Evolutionary conservation across 192 early-diverging fungal genomes (phyloP).

Genomic region (Podila minutissima): DNA sequence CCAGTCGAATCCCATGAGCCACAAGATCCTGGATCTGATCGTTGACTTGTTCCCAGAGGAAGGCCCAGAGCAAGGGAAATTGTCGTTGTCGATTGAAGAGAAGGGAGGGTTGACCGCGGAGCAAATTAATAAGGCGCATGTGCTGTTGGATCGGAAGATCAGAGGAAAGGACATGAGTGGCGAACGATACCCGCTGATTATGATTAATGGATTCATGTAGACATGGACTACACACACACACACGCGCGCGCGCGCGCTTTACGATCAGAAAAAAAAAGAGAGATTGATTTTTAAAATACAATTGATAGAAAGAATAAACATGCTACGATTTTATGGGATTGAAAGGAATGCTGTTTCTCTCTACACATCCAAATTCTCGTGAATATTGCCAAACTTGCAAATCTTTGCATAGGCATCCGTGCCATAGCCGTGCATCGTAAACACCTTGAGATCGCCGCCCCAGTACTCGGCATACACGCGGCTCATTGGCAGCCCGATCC

Average conservation of each 20-base stretch:
- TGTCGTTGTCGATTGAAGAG: constrained; percentile 1
- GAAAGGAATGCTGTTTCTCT: background rate
- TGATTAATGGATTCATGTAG: too few relatives aligned
- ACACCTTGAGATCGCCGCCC: constrained; percentile 86
- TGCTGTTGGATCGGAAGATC: background rate
- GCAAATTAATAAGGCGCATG: background rate
- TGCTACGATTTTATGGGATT: too few relatives aligned
- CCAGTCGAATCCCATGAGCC: background rate
- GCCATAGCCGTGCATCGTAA: constrained; percentile 88
- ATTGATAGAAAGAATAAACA: too few relatives aligned
- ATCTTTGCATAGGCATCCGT: constrained; percentile 92
- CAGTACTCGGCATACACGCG: constrained; percentile 95
- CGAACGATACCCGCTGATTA: too few relatives aligned
- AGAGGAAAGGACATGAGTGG: background rate
- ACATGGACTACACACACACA: too few relatives aligned
- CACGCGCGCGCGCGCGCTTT: too few relatives aligned
- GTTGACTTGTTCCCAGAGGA: background rate
- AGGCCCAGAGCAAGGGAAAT: background rate
- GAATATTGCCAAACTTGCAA: constrained; percentile 72
- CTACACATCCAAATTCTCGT: constrained; percentile 61
- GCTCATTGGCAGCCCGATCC: constrained; percentile 93
- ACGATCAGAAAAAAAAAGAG: too few relatives aligned
- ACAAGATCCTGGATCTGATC: background rate
- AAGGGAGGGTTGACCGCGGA: background rate
- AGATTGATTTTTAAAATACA: too few relatives aligned